These are phyloP conservation scores for Boletus sp. DNA, from an alignment of 768 basidiomycete genomes.

Conservation along the genomic window DNA sequence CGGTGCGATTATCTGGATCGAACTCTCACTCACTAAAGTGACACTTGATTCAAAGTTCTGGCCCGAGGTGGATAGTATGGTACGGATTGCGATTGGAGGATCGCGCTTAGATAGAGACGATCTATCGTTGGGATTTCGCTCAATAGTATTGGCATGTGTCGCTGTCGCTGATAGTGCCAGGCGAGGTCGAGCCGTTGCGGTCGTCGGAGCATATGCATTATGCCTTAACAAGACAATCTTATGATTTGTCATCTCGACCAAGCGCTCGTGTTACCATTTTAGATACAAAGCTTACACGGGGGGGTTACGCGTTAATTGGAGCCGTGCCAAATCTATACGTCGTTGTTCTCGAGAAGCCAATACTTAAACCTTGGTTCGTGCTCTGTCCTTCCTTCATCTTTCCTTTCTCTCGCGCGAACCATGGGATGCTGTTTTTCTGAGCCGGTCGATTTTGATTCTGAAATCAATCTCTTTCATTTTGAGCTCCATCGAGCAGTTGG, in stretches of 20 bases:
- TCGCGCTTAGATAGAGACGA: slow-evolving; percentile 46
- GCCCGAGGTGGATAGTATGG: slow-evolving; percentile 34
- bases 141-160: slow-evolving; percentile 24
- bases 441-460: slow-evolving; percentile 82
- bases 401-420: slow-evolving; percentile 39
- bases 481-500: slow-evolving; percentile 94
- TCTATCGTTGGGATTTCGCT: slow-evolving; percentile 55
- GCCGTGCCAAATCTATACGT: slow-evolving; percentile 27
- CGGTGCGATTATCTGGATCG: neutral
- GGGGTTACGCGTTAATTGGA: neutral
- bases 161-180: no score
- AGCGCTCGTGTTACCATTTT: slow-evolving; percentile 11
- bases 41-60: slow-evolving; percentile 53
- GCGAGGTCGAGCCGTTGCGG: no score
- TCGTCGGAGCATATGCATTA: no score
- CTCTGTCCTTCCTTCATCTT: slow-evolving; percentile 26
- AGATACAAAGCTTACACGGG: slow-evolving; percentile 23
- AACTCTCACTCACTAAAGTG: slow-evolving; percentile 56
- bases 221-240: no score
- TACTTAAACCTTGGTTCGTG: slow-evolving; percentile 25
- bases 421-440: slow-evolving; percentile 66
- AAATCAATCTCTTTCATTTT: slow-evolving; percentile 92
- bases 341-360: slow-evolving; percentile 35
- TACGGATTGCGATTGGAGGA: slow-evolving; percentile 32
- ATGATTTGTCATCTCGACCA: neutral